A percentile compares a stretch with the other conserved stretches of the same genome.
Evolutionary conservation across 2,329 filamentous ascomycete genomes (phyloP).

Genomic region (Westerdykella ornata): DNA sequence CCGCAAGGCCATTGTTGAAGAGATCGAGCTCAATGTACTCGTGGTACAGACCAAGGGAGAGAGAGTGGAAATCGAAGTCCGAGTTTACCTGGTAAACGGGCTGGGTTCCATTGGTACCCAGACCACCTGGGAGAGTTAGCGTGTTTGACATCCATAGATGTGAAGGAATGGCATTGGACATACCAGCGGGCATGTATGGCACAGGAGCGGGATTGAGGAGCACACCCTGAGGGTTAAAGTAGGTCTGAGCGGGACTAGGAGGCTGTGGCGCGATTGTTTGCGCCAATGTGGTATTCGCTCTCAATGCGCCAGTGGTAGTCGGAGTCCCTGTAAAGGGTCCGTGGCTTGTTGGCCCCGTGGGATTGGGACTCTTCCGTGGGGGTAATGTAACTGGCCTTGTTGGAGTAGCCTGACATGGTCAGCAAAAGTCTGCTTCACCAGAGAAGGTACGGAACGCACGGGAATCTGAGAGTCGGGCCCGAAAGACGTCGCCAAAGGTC

Average conservation of each 20-base stretch:
- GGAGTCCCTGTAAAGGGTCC: slow-evolving; percentile 61
- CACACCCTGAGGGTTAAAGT: slow-evolving; percentile 64
- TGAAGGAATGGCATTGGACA: slow-evolving; percentile 1
- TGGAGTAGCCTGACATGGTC: slow-evolving; percentile 17
- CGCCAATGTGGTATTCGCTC: slow-evolving; percentile 49
- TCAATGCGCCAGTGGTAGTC: slow-evolving; percentile 63
- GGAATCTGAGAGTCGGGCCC: slow-evolving; percentile 41
- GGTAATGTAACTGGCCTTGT: slow-evolving; percentile 32
- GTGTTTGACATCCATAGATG: neutral
- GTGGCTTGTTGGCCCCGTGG: slow-evolving; percentile 58
- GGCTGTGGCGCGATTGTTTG: slow-evolving; percentile 53
- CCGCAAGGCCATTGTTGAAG: slow-evolving; percentile 65
- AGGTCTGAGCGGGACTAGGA: slow-evolving; percentile 55
- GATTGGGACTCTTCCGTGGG: slow-evolving; percentile 44
- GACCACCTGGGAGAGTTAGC: slow-evolving; percentile 44
- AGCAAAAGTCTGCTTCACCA: slow-evolving; percentile 2
- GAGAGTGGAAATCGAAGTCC: slow-evolving; percentile 74
- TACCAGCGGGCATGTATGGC: slow-evolving; percentile 61
- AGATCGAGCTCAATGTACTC: slow-evolving; percentile 78
- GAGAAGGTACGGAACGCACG: slow-evolving; percentile 29
- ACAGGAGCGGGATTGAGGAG: slow-evolving; percentile 62
- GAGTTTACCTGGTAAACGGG: slow-evolving; percentile 67
- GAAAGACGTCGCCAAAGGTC: slow-evolving; percentile 38
- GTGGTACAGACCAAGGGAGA: slow-evolving; percentile 66
- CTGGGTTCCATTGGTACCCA: slow-evolving; percentile 63